These are phyloP conservation scores for Sphenostylis stenocarpa DNA, from an alignment of 306 rosid genomes.

Conservation along the genomic window DNA sequence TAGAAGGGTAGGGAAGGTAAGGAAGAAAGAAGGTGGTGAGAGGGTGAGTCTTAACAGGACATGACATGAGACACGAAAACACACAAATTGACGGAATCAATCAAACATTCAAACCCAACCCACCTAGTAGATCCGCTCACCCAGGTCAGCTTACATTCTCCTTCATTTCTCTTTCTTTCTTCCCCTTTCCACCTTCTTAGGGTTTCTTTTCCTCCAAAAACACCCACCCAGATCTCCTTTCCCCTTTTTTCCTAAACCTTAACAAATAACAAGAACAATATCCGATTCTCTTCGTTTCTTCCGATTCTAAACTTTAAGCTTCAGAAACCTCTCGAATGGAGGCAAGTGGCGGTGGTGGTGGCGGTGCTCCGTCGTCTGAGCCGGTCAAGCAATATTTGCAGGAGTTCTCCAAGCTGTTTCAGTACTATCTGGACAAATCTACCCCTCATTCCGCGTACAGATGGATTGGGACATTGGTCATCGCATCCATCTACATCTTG, in stretches of 20 bases:
- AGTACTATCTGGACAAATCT: conserved; percentile 68
- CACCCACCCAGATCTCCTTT: background rate
- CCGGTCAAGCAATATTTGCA: conserved; percentile 59
- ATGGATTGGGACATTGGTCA: conserved; percentile 61
- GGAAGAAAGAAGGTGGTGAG: too few relatives aligned
- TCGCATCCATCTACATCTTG: conserved; percentile 50
- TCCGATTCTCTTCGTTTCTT: too few relatives aligned
- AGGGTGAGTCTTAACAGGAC: too few relatives aligned
- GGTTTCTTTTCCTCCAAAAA: background rate
- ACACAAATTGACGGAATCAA: background rate
- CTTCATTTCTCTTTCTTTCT: background rate
- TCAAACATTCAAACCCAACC: background rate
- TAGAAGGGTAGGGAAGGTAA: too few relatives aligned
- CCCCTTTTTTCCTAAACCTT: background rate
- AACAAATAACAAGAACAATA: too few relatives aligned
- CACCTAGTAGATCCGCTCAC: background rate
- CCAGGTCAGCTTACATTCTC: background rate
- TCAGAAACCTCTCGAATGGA: conserved; percentile 23
- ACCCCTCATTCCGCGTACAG: conserved; percentile 61
- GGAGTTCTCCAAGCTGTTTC: conserved; percentile 60
- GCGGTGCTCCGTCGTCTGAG: conserved; percentile 36
- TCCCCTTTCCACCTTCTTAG: background rate
- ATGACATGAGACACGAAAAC: too few relatives aligned
- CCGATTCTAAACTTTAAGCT: too few relatives aligned
- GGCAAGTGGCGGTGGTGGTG: conserved; percentile 42